phyloP scores from a whole-genome alignment of 352 stramenopile genomes.

The Pythium volutum region DNA sequence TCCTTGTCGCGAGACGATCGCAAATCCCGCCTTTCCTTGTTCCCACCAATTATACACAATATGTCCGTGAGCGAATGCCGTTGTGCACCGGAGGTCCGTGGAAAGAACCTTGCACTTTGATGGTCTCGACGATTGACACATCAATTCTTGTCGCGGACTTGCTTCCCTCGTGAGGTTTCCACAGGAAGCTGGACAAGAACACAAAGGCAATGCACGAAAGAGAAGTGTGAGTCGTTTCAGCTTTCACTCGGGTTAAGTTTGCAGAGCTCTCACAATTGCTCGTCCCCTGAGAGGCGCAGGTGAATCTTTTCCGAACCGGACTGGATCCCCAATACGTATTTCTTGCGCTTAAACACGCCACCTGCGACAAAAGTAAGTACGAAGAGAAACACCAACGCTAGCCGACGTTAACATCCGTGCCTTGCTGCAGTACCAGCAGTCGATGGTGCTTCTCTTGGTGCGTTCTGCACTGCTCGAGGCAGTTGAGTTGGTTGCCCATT shows the following conservation, averaged over 20 bases:
- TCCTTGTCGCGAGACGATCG: slow-evolving; percentile 55
- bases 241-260: background rate
- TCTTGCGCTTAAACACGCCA: slow-evolving; percentile 71
- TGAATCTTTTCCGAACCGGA: slow-evolving; percentile 62
- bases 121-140: slow-evolving; percentile 42
- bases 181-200: slow-evolving; percentile 44
- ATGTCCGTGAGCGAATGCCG: background rate
- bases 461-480: slow-evolving; percentile 68
- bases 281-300: slow-evolving; percentile 58
- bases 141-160: slow-evolving; percentile 51
- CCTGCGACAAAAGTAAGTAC: slow-evolving; percentile 25
- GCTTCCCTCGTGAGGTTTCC: slow-evolving; percentile 55
- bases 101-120: slow-evolving; percentile 48
- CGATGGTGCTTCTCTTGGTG: slow-evolving; percentile 62
- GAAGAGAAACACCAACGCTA: background rate
- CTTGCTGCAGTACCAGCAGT: slow-evolving; percentile 72
- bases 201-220: background rate
- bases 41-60: background rate
- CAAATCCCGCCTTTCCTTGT: slow-evolving; percentile 40
- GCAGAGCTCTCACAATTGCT: slow-evolving; percentile 38
- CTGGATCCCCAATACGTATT: slow-evolving; percentile 62
- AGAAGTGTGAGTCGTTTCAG: background rate
- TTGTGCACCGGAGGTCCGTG: background rate
- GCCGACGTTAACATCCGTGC: slow-evolving; percentile 15
- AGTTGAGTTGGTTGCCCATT: slow-evolving; percentile 84